phyloP scores from a whole-genome alignment of 108 stramenopile species.

The Discostella stelligeroides region DNA sequence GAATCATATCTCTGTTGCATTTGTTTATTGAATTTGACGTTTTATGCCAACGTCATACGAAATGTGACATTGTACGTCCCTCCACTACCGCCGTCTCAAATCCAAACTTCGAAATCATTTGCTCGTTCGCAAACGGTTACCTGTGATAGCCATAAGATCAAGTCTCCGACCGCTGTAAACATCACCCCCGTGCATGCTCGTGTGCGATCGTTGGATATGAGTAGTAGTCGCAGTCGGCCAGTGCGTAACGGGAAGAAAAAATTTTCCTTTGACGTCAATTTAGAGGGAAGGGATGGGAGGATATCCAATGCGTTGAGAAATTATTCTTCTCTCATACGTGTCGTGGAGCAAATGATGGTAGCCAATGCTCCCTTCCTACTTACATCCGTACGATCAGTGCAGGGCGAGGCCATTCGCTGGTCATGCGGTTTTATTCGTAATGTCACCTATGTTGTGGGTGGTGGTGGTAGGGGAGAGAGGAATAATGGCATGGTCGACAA shows the following conservation, averaged over 20 bases:
- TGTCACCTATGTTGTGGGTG: slow-evolving; percentile 19
- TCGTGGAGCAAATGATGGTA: slow-evolving; percentile 30
- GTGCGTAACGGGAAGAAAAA: too few species aligned
- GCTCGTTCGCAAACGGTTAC: too few species aligned
- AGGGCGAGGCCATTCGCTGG: slow-evolving; percentile 49
- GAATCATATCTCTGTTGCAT: slow-evolving; percentile 50
- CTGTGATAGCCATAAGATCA: too few species aligned
- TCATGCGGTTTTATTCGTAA: slow-evolving; percentile 41
- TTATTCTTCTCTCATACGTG: slow-evolving; percentile 22
- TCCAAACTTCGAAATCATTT: too few species aligned
- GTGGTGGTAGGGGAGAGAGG: slow-evolving; percentile 1
- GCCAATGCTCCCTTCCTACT: slow-evolving; percentile 19
- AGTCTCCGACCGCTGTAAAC: background rate
- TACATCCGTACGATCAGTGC: slow-evolving; percentile 28
- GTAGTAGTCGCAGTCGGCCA: too few species aligned
- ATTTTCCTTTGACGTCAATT: too few species aligned
- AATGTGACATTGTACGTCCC: slow-evolving; percentile 12
- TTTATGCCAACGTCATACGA: slow-evolving; percentile 41
- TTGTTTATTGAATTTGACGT: slow-evolving; percentile 54
- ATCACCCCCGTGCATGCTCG: background rate
- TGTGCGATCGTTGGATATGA: too few species aligned
- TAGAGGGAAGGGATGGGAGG: background rate
- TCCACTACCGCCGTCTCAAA: background rate
- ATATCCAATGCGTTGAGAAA: background rate
- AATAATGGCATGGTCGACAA: slow-evolving; percentile 10